phyloP scores from a whole-genome alignment of 2,329 filamentous ascomycete species.

The Penicillium palitans region DNA sequence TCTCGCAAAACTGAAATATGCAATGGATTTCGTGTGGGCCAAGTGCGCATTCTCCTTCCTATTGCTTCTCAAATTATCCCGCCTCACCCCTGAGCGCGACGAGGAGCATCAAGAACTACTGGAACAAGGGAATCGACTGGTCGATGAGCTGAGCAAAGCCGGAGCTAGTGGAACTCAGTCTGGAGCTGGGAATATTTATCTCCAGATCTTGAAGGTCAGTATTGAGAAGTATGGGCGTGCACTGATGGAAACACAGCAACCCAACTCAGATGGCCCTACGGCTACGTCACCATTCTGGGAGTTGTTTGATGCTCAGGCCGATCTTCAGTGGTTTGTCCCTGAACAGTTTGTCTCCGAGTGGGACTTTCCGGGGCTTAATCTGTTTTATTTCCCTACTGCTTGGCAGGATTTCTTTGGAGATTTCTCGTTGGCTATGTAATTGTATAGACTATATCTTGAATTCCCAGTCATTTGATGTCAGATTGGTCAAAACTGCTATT shows the following conservation, averaged over 20 bases:
- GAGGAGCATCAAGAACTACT: slow-evolving; percentile 45
- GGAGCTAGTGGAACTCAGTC: slow-evolving; percentile 35
- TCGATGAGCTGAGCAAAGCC: slow-evolving; percentile 44
- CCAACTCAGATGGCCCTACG: slow-evolving; percentile 12
- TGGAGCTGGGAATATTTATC: slow-evolving; percentile 50
- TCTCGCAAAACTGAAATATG: slow-evolving; percentile 53
- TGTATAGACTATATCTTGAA: background rate
- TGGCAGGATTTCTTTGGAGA: slow-evolving; percentile 53
- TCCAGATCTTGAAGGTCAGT: slow-evolving; percentile 51
- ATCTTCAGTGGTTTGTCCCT: slow-evolving; percentile 56
- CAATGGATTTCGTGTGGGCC: slow-evolving; percentile 61
- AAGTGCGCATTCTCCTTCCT: slow-evolving; percentile 60
- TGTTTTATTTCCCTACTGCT: slow-evolving; percentile 51
- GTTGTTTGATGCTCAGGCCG: slow-evolving; percentile 43
- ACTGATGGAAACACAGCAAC: slow-evolving; percentile 38
- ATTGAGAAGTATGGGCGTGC: slow-evolving; percentile 54
- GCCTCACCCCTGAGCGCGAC: slow-evolving; percentile 48
- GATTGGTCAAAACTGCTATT: background rate
- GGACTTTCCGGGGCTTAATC: slow-evolving; percentile 57
- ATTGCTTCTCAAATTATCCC: slow-evolving; percentile 54
- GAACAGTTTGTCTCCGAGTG: slow-evolving; percentile 60
- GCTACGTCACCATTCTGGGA: slow-evolving; percentile 37
- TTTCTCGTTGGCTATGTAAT: slow-evolving; percentile 30
- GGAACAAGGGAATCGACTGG: slow-evolving; percentile 45
- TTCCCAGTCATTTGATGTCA: background rate